Evolutionary conservation across 2,329 filamentous ascomycete genomes (phyloP).

Genomic region (Ustilaginoidea virens): DNA sequence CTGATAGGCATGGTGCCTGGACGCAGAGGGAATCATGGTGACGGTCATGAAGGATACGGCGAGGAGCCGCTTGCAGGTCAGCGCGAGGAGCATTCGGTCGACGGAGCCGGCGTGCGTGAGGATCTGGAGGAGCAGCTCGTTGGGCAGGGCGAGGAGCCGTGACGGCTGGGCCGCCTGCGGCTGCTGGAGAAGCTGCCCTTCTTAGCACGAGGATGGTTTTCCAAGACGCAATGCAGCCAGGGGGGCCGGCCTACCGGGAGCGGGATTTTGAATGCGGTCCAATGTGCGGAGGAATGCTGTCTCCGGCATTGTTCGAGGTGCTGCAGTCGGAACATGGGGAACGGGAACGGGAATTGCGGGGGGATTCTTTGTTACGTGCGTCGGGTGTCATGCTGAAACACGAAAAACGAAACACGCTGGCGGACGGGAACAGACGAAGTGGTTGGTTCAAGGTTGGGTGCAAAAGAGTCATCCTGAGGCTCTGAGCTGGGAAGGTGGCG

Average conservation of each 20-base stretch:
- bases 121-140: constrained; percentile 1
- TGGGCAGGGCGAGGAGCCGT: neutral
- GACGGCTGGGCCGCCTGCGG: neutral
- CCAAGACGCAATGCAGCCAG: neutral
- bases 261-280: constrained; percentile 1
- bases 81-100: neutral
- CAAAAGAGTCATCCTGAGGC: no score
- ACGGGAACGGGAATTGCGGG: no score
- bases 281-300: neutral
- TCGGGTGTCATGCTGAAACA: no score
- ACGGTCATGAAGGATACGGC: neutral
- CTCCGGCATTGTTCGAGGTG: neutral
- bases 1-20: neutral
- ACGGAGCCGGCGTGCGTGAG: neutral
- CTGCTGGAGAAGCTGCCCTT: neutral
- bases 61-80: constrained; percentile 1
- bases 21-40: neutral
- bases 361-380: no score
- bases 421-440: no score
- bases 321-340: no score
- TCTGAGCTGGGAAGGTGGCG: no score
- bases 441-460: no score
- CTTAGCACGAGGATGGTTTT: no score
- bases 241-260: neutral
- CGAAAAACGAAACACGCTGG: no score